Evolutionary conservation across 2,329 filamentous ascomycete species (phyloP).

Genomic region (Epichloe typhina): DNA sequence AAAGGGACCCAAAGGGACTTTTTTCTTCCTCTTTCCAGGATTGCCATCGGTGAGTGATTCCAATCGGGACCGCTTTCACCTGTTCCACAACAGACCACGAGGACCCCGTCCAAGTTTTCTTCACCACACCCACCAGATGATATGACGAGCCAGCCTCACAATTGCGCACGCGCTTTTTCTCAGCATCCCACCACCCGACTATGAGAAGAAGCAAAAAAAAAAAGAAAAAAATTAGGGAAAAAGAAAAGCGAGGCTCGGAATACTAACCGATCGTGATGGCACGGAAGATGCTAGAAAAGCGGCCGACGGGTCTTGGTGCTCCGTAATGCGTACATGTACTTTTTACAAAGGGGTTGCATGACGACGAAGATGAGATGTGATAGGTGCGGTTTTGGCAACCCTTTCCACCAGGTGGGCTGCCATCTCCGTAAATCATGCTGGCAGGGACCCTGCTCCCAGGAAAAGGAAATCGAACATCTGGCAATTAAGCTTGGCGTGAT

Average conservation of each 20-base stretch:
- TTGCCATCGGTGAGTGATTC: not conserved
- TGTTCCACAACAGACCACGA: conserved; percentile 3
- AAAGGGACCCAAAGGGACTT: no score
- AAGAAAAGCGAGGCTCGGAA: not conserved
- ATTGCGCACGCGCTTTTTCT: no score
- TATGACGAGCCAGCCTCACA: no score
- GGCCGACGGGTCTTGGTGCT: not conserved
- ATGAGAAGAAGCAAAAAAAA: not conserved
- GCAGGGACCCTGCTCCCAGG: not conserved
- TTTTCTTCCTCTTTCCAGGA: no score
- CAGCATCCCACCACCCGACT: no score
- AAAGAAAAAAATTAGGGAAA: not conserved
- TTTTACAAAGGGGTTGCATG: not conserved
- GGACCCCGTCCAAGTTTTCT: conserved; percentile 1
- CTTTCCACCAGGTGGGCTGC: not conserved
- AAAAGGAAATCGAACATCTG: not conserved
- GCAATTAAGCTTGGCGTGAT: not conserved
- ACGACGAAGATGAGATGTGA: not conserved
- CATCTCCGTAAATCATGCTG: not conserved
- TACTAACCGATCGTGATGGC: conserved; percentile 2
- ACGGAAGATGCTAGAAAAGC: not conserved
- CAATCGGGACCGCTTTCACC: not conserved
- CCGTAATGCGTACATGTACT: not conserved
- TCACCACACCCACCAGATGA: not conserved
- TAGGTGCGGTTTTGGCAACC: not conserved